Evolutionary conservation across 2,329 filamentous ascomycete genomes (phyloP).

Genomic region (Diplocarpon mali): DNA sequence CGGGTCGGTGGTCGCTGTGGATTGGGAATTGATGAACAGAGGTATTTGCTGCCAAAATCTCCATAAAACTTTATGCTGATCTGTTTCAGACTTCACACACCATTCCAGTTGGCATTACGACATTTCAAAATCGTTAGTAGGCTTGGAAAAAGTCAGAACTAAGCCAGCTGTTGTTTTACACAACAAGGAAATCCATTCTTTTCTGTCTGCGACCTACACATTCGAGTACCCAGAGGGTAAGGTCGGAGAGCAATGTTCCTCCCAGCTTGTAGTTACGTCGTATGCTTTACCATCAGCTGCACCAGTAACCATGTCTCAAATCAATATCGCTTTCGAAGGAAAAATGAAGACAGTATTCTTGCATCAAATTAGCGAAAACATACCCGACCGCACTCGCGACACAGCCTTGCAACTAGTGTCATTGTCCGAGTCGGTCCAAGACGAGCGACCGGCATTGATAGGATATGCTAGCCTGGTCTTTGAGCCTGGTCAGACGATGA

Average conservation of each 20-base stretch:
- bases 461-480: constrained; percentile 56
- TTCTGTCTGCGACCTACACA: constrained; percentile 43
- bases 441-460: constrained; percentile 31
- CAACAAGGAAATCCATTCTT: constrained; percentile 41
- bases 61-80: constrained; percentile 15
- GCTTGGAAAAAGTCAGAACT: constrained; percentile 30
- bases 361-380: constrained; percentile 14
- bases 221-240: constrained; percentile 49
- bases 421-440: constrained; percentile 19
- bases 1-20: constrained; percentile 47
- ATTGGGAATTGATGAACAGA: constrained; percentile 53
- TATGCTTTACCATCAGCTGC: constrained; percentile 41
- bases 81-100: constrained; percentile 38
- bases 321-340: constrained; percentile 46
- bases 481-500: constrained; percentile 52
- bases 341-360: constrained; percentile 45
- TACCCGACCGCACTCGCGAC: not conserved
- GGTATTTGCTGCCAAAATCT: constrained; percentile 29
- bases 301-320: constrained; percentile 39
- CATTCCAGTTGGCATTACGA: constrained; percentile 51
- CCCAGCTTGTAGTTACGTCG: constrained; percentile 48
- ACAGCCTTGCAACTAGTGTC: constrained; percentile 14
- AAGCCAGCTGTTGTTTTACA: constrained; percentile 41
- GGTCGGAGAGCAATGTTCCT: constrained; percentile 46
- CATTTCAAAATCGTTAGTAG: constrained; percentile 44